phyloP scores from a whole-genome alignment of 2,329 filamentous ascomycete genomes.

The Diaporthe citri region DNA sequence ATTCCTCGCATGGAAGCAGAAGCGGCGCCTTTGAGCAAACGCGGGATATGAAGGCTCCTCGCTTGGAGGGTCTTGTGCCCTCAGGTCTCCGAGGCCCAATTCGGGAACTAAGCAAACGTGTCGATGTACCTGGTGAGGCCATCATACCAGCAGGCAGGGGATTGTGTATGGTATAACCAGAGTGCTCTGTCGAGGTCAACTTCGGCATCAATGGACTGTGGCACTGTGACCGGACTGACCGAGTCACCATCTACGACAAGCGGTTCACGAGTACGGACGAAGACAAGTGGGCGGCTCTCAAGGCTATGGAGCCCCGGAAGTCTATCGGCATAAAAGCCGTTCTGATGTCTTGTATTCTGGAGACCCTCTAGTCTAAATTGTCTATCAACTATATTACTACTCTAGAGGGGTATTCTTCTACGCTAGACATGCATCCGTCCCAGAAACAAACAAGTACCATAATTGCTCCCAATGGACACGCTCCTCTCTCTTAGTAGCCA shows the following conservation, averaged over 20 bases:
- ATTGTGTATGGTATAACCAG: not conserved
- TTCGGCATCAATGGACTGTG: not conserved
- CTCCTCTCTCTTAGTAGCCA: constrained; percentile 54
- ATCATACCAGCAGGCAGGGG: not conserved
- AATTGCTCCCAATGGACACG: not conserved
- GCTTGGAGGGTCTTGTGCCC: not conserved
- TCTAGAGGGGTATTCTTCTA: constrained; percentile 10
- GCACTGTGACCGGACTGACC: not conserved
- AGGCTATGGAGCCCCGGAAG: not conserved
- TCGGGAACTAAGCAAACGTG: not conserved
- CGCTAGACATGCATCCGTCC: not conserved
- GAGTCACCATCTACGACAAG: too few species aligned
- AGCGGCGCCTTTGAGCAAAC: not conserved
- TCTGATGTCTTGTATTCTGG: not conserved
- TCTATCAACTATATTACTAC: not conserved
- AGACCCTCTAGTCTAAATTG: not conserved
- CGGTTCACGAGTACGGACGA: not conserved
- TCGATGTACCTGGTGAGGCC: not conserved
- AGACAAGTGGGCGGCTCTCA: not conserved
- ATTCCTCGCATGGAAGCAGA: not conserved
- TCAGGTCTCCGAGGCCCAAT: too few species aligned
- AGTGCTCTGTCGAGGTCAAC: not conserved
- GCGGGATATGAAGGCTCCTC: not conserved
- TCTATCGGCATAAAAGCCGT: not conserved
- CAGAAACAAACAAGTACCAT: not conserved